A percentile compares a stretch with the other conserved stretches of the same genome.
Evolutionary conservation across 164 flowering plant species (phyloP).

Genomic region (Warburgia ugandensis): DNA sequence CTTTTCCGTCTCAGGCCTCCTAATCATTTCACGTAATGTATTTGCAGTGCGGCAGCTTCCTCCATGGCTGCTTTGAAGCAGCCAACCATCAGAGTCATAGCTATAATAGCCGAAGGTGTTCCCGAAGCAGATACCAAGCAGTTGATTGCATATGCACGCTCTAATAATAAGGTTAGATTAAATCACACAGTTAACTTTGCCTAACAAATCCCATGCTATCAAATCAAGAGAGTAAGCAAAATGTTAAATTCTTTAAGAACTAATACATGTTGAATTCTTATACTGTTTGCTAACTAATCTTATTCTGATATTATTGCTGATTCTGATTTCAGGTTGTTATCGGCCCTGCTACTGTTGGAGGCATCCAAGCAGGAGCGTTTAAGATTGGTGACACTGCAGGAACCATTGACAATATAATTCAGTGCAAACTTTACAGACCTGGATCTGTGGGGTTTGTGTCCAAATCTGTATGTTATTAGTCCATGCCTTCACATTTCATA

Average conservation of each 20-base stretch:
- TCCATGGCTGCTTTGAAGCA: slow-evolving; percentile 93
- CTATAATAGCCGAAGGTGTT: slow-evolving; percentile 99
- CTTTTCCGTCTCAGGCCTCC: neutral
- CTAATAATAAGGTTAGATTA: slow-evolving; percentile 99
- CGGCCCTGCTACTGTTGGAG: slow-evolving; percentile 98
- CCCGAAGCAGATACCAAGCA: slow-evolving; percentile 96
- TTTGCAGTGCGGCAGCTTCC: slow-evolving; percentile 90
- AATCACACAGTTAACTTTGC: too few species aligned
- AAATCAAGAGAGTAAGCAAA: too few species aligned
- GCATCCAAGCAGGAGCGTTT: slow-evolving; percentile 93
- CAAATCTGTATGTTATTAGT: slow-evolving; percentile 77
- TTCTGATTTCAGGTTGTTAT: slow-evolving; percentile 85
- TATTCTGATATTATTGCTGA: slow-evolving; percentile 5
- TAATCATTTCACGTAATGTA: slow-evolving; percentile 9
- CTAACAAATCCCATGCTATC: too few species aligned
- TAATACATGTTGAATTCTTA: too few species aligned
- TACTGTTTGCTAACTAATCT: neutral
- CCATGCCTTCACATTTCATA: too few species aligned
- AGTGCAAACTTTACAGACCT: slow-evolving; percentile 98
- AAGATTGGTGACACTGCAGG: slow-evolving; percentile 97
- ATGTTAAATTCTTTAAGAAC: too few species aligned
- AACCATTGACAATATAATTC: slow-evolving; percentile 86
- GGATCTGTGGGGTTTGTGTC: slow-evolving; percentile 99
- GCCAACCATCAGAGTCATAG: slow-evolving; percentile 89
- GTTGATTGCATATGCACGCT: slow-evolving; percentile 85